A percentile compares a stretch with the other conserved stretches of the same genome.
Conservation (phyloP, 1,139 yeast genomes). For the Yamadazyma aaseri region DNA sequence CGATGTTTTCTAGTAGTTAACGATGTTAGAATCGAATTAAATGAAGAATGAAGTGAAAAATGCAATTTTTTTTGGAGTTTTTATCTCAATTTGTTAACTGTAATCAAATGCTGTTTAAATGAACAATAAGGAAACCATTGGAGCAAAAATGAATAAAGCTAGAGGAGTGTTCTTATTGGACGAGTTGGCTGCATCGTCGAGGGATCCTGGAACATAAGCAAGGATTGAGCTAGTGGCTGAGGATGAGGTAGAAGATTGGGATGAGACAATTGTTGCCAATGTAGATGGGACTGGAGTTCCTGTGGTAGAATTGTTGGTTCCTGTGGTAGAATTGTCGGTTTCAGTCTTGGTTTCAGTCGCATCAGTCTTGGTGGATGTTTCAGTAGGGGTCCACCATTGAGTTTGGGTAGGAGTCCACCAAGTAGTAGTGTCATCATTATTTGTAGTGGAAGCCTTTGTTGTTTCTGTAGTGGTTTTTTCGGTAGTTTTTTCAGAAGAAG, state of each 20-base stretch:
- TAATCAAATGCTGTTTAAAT: constrained; percentile 1
- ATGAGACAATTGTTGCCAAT: background rate
- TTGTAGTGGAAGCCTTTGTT: background rate
- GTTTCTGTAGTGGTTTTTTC: constrained; percentile 1
- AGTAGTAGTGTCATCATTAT: constrained; percentile 6
- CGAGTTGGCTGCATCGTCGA: constrained; percentile 6
- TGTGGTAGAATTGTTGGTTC: constrained; percentile 4
- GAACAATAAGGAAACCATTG: constrained; percentile 4
- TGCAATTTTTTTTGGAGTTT: too few species aligned
- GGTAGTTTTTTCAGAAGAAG: constrained; percentile 6
- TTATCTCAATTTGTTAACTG: too few species aligned
- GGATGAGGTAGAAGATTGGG: constrained; percentile 1
- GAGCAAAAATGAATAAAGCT: constrained; percentile 3
- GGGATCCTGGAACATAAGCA: constrained; percentile 7
- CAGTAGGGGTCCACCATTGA: constrained; percentile 9
- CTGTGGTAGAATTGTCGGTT: constrained; percentile 1
- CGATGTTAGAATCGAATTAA: too few species aligned
- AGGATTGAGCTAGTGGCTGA: constrained; percentile 1
- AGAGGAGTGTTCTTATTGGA: constrained; percentile 2
- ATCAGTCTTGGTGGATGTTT: too few species aligned
- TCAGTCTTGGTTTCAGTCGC: constrained; percentile 2
- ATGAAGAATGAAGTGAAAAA: background rate
- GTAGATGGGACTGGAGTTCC: constrained; percentile 3
- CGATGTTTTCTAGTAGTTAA: too few species aligned
- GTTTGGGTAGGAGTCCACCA: constrained; percentile 12